These are phyloP conservation scores for Schizophyllum amplum DNA, from an alignment of 1,284 basidiomycete species.

Conservation along the genomic window DNA sequence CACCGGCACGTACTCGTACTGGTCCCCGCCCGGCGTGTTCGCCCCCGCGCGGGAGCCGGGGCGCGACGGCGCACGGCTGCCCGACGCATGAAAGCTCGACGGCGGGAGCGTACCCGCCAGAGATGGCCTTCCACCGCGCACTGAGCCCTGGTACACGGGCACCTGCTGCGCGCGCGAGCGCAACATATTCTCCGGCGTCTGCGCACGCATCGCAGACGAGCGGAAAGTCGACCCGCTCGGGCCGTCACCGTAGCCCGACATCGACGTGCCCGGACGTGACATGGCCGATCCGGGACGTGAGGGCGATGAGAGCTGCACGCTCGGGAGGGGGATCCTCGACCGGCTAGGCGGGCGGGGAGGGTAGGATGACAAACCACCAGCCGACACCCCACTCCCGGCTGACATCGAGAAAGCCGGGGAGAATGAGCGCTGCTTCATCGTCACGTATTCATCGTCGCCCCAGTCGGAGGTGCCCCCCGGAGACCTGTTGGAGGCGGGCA, in stretches of 20 bases:
- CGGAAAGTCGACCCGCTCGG: slow-evolving; percentile 27
- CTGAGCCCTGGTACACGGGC: slow-evolving; percentile 39
- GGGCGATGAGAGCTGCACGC: slow-evolving; percentile 57
- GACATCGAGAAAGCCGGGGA: slow-evolving; percentile 46
- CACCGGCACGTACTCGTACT: slow-evolving; percentile 57
- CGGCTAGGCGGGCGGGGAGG: slow-evolving; percentile 71
- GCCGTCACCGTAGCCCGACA: slow-evolving; percentile 53
- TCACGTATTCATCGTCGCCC: slow-evolving; percentile 34
- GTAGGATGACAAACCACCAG: slow-evolving; percentile 31
- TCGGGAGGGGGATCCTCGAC: slow-evolving; percentile 75
- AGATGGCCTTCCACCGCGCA: slow-evolving; percentile 32
- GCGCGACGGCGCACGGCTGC: slow-evolving; percentile 51
- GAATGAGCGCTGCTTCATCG: slow-evolving; percentile 46
- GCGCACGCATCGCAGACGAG: slow-evolving; percentile 40
- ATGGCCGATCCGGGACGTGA: slow-evolving; percentile 48
- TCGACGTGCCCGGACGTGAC: slow-evolving; percentile 28
- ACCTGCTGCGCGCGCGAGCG: slow-evolving; percentile 49
- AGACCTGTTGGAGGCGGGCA: slow-evolving; percentile 26
- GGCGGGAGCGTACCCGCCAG: slow-evolving; percentile 45
- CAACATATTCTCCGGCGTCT: slow-evolving; percentile 60
- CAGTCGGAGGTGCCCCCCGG: slow-evolving; percentile 38
- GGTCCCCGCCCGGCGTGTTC: slow-evolving; percentile 48
- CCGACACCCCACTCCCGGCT: slow-evolving; percentile 12
- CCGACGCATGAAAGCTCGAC: slow-evolving; percentile 57
- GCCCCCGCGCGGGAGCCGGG: slow-evolving; percentile 58